Conservation (phyloP, 805 yeast species). For the Hanseniaspora vineae region DNA sequence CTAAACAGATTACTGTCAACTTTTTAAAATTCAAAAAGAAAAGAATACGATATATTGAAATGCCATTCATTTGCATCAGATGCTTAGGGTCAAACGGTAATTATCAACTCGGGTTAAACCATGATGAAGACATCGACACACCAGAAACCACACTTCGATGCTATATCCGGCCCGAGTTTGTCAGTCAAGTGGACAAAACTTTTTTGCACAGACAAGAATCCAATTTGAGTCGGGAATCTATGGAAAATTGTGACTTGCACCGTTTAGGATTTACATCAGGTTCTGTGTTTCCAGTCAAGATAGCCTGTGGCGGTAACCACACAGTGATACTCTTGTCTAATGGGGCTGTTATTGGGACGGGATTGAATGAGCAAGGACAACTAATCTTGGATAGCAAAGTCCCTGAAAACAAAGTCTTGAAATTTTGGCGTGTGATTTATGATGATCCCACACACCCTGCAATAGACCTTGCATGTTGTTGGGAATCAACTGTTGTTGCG, state of each 20-base stretch:
- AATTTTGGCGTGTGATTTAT: slow-evolving; percentile 13
- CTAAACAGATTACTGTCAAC: neutral
- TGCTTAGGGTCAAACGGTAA: slow-evolving; percentile 81
- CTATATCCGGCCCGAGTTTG: neutral
- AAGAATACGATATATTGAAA: slow-evolving; percentile 7
- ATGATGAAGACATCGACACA: slow-evolving; percentile 32
- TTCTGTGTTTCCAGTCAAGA: slow-evolving; percentile 23
- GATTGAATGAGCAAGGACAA: slow-evolving; percentile 47
- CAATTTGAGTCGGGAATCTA: too few relatives aligned
- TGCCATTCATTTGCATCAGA: slow-evolving; percentile 16
- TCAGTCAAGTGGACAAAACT: too few relatives aligned
- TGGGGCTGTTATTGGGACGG: slow-evolving; percentile 46
- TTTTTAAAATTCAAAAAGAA: neutral
- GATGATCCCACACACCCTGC: slow-evolving; percentile 24
- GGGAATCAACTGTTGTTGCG: slow-evolving; percentile 49
- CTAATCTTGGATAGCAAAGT: slow-evolving; percentile 23
- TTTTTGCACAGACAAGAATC: too few relatives aligned
- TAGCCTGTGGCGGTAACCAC: slow-evolving; percentile 83
- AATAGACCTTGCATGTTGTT: slow-evolving; percentile 51
- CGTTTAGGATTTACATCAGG: slow-evolving; percentile 4
- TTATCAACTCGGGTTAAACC: slow-evolving; percentile 51
- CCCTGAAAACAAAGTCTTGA: neutral
- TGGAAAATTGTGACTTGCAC: slow-evolving; percentile 2
- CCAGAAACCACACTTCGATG: slow-evolving; percentile 16
- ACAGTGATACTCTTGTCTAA: slow-evolving; percentile 42